Conservation (phyloP, 257 asterid genomes). For the Petunia secreta region DNA sequence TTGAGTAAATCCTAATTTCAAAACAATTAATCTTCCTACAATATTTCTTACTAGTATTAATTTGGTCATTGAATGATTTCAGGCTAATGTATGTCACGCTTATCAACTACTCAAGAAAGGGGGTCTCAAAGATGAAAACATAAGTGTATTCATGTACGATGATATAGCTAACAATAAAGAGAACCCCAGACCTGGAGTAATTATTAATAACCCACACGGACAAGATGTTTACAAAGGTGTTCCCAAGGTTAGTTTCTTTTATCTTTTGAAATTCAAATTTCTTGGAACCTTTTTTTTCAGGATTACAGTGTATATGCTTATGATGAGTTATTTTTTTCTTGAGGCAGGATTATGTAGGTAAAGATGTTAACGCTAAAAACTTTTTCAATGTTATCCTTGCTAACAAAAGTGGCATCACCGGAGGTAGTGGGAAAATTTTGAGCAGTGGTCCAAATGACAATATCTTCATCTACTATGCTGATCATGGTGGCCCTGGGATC, state of each 20-base stretch:
- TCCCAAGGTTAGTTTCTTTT: conserved; percentile 68
- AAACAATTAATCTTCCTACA: no score
- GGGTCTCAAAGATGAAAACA: conserved; percentile 89
- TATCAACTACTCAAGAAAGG: conserved; percentile 82
- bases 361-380: conserved; percentile 70
- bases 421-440: conserved; percentile 94
- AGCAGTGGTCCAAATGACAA: conserved; percentile 91
- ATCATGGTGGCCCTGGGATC: conserved; percentile 96
- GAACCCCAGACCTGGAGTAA: conserved; percentile 86
- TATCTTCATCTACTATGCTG: conserved; percentile 79
- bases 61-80: background rate
- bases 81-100: conserved; percentile 97
- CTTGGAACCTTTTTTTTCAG: conserved; percentile 17
- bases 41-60: background rate
- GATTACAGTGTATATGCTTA: background rate
- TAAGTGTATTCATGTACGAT: conserved; percentile 83
- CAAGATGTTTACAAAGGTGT: conserved; percentile 86
- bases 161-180: conserved; percentile 76
- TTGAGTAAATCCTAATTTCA: no score
- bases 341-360: conserved; percentile 80
- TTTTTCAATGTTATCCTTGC: conserved; percentile 80
- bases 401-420: conserved; percentile 65
- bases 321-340: background rate
- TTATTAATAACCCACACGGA: conserved; percentile 88
- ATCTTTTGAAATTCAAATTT: background rate